Percentiles rank a stretch among this genome's conserved stretches.
Conservation (phyloP, 768 basidiomycete species). For the Multifurca ochricompacta region DNA sequence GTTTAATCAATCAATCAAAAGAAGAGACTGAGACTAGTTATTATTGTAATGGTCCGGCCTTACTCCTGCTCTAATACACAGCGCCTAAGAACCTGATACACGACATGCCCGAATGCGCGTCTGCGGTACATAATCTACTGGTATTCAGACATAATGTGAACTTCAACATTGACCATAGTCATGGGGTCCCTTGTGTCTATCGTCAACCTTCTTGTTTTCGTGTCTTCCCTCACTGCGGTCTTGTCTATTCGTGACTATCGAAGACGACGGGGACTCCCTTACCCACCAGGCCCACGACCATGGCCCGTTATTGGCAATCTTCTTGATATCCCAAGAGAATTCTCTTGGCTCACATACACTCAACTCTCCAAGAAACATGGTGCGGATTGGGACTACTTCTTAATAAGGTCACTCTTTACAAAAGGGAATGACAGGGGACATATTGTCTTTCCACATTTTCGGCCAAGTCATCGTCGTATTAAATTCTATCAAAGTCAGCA, state of each 20-base stretch:
- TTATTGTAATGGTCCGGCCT: no score
- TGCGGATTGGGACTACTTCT: neutral
- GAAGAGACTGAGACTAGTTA: no score
- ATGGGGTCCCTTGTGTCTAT: neutral
- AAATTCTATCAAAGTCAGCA: conserved; percentile 37
- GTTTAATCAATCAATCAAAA: no score
- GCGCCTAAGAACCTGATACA: no score
- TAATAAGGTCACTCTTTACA: neutral
- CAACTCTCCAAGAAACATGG: neutral
- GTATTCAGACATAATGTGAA: no score
- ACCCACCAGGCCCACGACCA: conserved; percentile 10
- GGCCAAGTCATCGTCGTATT: conserved; percentile 43
- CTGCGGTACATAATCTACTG: no score
- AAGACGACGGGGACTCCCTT: neutral
- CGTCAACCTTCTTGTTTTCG: neutral
- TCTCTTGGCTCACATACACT: conserved; percentile 6
- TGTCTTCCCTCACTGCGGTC: neutral
- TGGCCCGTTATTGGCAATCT: conserved; percentile 7
- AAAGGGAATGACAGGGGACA: neutral
- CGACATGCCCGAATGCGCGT: no score
- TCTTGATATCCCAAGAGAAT: conserved; percentile 6
- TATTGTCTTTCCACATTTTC: conserved; percentile 29
- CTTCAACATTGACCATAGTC: no score
- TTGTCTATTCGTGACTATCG: neutral
- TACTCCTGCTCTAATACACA: no score